Evolutionary conservation across 2,329 filamentous ascomycete genomes (phyloP).

Genomic region (Juglanconis juglandina): DNA sequence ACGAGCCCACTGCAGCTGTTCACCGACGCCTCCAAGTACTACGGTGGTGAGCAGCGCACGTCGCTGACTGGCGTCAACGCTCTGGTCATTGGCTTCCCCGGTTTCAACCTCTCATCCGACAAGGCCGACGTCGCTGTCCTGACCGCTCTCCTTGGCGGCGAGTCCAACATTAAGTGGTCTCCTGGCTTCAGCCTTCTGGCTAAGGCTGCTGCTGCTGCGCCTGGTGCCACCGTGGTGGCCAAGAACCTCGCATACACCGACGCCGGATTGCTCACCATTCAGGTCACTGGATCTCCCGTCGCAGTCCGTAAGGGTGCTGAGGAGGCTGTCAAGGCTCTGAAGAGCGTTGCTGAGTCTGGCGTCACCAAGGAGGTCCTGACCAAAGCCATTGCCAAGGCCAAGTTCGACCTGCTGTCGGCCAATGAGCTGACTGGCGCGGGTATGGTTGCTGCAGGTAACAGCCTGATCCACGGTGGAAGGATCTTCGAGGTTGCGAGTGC

Average conservation of each 20-base stretch:
- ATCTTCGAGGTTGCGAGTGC: constrained; percentile 79
- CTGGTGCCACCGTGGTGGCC: constrained; percentile 67
- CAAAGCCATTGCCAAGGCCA: constrained; percentile 89
- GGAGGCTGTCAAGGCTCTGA: constrained; percentile 75
- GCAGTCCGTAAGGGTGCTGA: constrained; percentile 72
- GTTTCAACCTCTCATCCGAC: constrained; percentile 74
- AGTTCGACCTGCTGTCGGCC: constrained; percentile 83
- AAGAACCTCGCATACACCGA: constrained; percentile 87
- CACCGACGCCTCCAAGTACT: constrained; percentile 74
- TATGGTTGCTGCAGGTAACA: constrained; percentile 79
- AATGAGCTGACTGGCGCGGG: constrained; percentile 75
- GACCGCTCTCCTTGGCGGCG: constrained; percentile 81
- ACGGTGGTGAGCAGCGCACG: constrained; percentile 89
- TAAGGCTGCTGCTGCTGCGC: constrained; percentile 67
- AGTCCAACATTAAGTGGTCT: constrained; percentile 93
- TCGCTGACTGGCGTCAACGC: constrained; percentile 70
- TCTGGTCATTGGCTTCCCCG: constrained; percentile 87
- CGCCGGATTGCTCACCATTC: constrained; percentile 82
- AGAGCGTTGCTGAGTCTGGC: constrained; percentile 72
- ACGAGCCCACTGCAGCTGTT: constrained; percentile 53
- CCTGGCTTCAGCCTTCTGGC: constrained; percentile 86
- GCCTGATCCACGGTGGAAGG: constrained; percentile 77
- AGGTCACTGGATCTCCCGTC: constrained; percentile 70
- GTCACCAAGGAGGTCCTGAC: constrained; percentile 80
- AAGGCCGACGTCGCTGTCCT: constrained; percentile 90